Evolutionary conservation across 2,329 filamentous ascomycete genomes (phyloP).

Genomic region (Epichloe coenophiala): DNA sequence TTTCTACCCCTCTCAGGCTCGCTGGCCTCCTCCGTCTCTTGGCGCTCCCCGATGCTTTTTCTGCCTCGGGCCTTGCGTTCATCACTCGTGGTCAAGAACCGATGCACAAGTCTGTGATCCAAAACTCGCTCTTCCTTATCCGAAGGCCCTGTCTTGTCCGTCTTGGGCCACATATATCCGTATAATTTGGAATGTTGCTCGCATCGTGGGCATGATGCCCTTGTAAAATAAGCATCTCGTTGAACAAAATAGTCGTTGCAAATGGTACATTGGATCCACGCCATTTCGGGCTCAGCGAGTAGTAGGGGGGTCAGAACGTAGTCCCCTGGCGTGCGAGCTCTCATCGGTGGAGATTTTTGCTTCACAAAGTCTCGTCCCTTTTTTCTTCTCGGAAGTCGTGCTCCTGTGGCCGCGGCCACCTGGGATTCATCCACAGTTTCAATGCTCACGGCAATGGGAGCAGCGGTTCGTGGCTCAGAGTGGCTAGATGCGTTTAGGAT

Average conservation of each 20-base stretch:
- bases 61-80: conserved; percentile 42
- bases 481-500: conserved; percentile 17
- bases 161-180: conserved; percentile 93
- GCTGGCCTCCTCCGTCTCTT: conserved; percentile 17
- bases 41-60: conserved; percentile 15
- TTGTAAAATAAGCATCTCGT: conserved; percentile 73
- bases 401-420: conserved; percentile 2
- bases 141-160: conserved; percentile 59
- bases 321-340: conserved; percentile 51
- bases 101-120: conserved; percentile 78
- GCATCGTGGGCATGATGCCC: conserved; percentile 77
- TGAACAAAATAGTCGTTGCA: conserved; percentile 79
- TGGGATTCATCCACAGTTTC: conserved; percentile 10
- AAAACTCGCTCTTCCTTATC: conserved; percentile 62
- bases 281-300: conserved; percentile 60
- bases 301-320: conserved; percentile 72
- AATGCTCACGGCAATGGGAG: conserved; percentile 14
- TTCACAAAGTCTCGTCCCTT: conserved; percentile 21
- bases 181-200: conserved; percentile 94
- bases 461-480: conserved; percentile 6
- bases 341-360: conserved; percentile 19
- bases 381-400: conserved; percentile 15
- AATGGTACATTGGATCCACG: conserved; percentile 80
- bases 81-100: conserved; percentile 62
- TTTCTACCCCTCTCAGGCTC: conserved; percentile 7